A percentile compares a stretch with the other conserved stretches of the same genome.
These are phyloP conservation scores for Globisporangium ultimum DNA, from an alignment of 352 stramenopile species.

Conservation along the genomic window DNA sequence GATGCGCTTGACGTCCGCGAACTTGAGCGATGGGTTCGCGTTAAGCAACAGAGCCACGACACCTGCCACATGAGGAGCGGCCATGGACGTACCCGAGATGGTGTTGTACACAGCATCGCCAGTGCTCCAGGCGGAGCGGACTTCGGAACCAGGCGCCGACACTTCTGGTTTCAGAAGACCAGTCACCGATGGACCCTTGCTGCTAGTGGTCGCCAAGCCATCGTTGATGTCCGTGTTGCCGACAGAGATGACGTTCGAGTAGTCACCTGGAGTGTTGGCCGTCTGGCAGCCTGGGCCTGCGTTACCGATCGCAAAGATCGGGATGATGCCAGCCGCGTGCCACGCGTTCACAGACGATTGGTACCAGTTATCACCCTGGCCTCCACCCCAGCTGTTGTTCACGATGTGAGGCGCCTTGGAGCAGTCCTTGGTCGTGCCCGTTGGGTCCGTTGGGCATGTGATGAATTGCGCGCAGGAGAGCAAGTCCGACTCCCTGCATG, in stretches of 20 bases:
- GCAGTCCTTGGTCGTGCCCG: conserved; percentile 22
- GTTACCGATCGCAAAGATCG: conserved; percentile 28
- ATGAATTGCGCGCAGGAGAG: conserved; percentile 36
- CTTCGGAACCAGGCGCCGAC: conserved; percentile 19
- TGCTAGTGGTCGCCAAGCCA: conserved; percentile 22
- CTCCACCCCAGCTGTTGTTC: conserved; percentile 31
- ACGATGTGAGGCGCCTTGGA: conserved; percentile 29
- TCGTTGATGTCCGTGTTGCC: conserved; percentile 21
- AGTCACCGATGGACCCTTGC: conserved; percentile 17
- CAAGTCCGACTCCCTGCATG: conserved; percentile 16
- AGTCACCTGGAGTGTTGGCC: conserved; percentile 20
- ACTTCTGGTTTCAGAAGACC: conserved; percentile 29
- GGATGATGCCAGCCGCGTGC: conserved; percentile 22
- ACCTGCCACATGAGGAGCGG: conserved; percentile 28
- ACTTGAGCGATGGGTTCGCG: conserved; percentile 17
- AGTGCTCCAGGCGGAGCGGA: conserved; percentile 20
- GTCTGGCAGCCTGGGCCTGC: conserved; percentile 16
- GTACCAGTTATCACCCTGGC: background rate
- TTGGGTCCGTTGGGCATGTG: conserved; percentile 23
- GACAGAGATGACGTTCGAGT: conserved; percentile 22
- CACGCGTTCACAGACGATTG: conserved; percentile 17
- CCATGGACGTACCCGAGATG: conserved; percentile 34
- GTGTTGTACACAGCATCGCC: conserved; percentile 20
- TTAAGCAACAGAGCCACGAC: conserved; percentile 32
- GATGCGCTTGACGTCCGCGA: conserved; percentile 10